Base-by-base conservation (phyloP, 768 basidiomycete species). In the Macrolepiota albuminosa region DNA sequence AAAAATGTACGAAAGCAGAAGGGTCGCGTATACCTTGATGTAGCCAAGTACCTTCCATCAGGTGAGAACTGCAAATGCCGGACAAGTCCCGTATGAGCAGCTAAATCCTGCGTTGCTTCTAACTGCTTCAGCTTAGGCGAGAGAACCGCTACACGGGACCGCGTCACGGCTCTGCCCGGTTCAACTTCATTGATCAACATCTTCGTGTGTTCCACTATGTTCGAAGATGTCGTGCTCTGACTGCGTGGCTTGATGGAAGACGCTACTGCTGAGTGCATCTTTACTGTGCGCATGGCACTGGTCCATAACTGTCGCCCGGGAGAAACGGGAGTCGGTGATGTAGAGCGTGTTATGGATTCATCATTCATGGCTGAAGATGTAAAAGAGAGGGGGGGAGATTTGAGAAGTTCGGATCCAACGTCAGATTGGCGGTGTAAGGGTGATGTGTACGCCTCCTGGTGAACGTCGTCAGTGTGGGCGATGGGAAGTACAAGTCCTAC, bases 61-160 rank as follows among this genome's bases (percentile, higher is more conserved):
- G 88, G 88, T 1, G 87, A 89, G 72, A 91, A 91, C 69, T 89
- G 84, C 66, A 91, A 69, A 70, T 89, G 86, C 56, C 85, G 71
- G 18, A 91, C 88, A 33, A 89, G 79, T 7, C 85, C 88, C 55
- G 77, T 73, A 69, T 91, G 89, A 6, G 84, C 84, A 10, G 80
- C 79, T 24, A 88, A 69, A 61, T 84, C 86, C 66, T 89, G 82
- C 0, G 82, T 84, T 9, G 80, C 70, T 56, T 80, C 76, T 63
- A 90, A 67, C 47, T 73, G 75, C 59, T 75, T 77, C 57, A 91
- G 71, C 62, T 80, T 84, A 16, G 85, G 83, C n/a, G 79, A 73
- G 48, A 89, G 70, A 7, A 71, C 70, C 26, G 82, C 75, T 5
- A 88, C 72, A n/a, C 87, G 79, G 18, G 86, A 84, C 21, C 76